Conservation (phyloP, 495 filamentous ascomycete species). For the Podospora conica region DNA sequence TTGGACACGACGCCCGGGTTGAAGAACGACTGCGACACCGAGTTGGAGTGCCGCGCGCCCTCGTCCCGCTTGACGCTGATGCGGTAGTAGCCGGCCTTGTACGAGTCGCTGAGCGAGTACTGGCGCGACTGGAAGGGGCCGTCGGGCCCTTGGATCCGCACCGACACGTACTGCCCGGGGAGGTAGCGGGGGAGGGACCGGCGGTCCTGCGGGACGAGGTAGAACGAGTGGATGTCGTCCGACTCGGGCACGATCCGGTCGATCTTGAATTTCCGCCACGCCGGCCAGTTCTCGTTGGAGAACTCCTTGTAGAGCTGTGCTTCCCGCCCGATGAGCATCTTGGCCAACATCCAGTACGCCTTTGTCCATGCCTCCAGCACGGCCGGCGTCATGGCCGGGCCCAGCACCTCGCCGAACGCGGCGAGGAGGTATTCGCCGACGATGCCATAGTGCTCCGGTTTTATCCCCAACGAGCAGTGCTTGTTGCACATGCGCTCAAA, state of each 20-base stretch:
- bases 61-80: slow-evolving; percentile 65
- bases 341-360: slow-evolving; percentile 66
- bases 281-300: slow-evolving; percentile 44
- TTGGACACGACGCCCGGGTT: slow-evolving; percentile 64
- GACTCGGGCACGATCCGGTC: slow-evolving; percentile 55
- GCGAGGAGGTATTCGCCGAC: slow-evolving; percentile 61
- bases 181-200: slow-evolving; percentile 52
- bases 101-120: slow-evolving; percentile 65
- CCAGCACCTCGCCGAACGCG: slow-evolving; percentile 62
- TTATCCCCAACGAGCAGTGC: slow-evolving; percentile 64
- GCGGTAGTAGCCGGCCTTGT: slow-evolving; percentile 54
- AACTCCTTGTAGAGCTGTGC: slow-evolving; percentile 52
- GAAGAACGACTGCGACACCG: slow-evolving; percentile 30
- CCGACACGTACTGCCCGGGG: slow-evolving; percentile 65
- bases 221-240: slow-evolving; percentile 63
- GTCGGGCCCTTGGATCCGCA: slow-evolving; percentile 52
- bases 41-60: slow-evolving; percentile 41
- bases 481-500: slow-evolving; percentile 69
- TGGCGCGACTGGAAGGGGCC: slow-evolving; percentile 59
- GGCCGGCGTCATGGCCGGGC: slow-evolving; percentile 57
- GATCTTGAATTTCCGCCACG: slow-evolving; percentile 64
- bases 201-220: slow-evolving; percentile 60
- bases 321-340: slow-evolving; percentile 63
- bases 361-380: slow-evolving; percentile 60
- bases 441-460: slow-evolving; percentile 61